Conservation (phyloP, 192 early-diverging fungal species). For the Phycomyces nitens region DNA sequence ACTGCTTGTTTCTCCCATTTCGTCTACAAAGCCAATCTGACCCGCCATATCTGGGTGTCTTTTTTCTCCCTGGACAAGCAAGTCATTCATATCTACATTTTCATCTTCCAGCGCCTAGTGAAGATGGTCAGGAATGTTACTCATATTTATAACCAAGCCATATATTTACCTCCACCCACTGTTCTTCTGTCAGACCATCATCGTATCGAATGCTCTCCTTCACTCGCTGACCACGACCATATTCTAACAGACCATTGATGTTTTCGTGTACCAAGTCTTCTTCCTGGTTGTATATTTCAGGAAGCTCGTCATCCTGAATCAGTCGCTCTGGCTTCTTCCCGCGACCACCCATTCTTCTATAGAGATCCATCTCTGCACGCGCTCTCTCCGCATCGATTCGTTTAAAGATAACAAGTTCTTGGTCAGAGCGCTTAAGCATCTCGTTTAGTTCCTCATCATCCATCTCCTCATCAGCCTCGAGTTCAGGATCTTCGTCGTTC, state of each 20-base stretch:
- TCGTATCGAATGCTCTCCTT: conserved; percentile 81
- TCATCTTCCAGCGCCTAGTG: conserved; percentile 66
- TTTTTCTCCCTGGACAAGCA: conserved; percentile 42
- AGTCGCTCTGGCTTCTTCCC: conserved; percentile 70
- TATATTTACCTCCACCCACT: conserved; percentile 67
- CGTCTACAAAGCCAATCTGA: conserved; percentile 7
- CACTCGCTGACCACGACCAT: conserved; percentile 71
- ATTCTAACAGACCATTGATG: conserved; percentile 39
- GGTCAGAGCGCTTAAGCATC: conserved; percentile 83
- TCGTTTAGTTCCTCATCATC: conserved; percentile 92
- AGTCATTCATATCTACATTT: conserved; percentile 55
- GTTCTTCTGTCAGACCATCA: conserved; percentile 91
- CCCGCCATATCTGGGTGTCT: conserved; percentile 11
- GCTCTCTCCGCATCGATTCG: conserved; percentile 74
- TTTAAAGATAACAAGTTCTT: conserved; percentile 73
- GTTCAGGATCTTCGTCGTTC: conserved; percentile 66
- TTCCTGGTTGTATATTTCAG: conserved; percentile 64
- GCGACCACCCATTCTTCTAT: conserved; percentile 49
- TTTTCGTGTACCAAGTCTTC: conserved; percentile 51
- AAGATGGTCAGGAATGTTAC: not conserved
- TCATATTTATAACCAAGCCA: not conserved
- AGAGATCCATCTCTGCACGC: conserved; percentile 45
- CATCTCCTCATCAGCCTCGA: conserved; percentile 65
- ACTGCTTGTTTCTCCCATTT: not conserved
- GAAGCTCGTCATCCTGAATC: conserved; percentile 86